Evolutionary conservation across 108 stramenopile species (phyloP), one percentile per base, ranked within the genome.

Genomic region (Mediolabrus comicus): DNA sequence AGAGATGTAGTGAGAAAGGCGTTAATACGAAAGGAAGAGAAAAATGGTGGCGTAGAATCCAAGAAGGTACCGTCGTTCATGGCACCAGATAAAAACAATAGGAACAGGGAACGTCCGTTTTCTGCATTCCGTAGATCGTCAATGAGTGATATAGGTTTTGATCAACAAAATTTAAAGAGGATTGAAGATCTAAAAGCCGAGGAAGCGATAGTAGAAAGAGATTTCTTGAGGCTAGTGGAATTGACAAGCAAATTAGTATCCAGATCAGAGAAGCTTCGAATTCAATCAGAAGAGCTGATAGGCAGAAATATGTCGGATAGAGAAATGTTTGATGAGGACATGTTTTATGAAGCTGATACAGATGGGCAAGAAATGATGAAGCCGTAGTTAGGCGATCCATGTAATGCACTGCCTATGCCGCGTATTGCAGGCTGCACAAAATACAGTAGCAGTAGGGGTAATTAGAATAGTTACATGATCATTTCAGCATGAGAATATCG

Each of bases 401-500:
- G n/a, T n/a, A n/a, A n/a, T n/a, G n/a, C n/a, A n/a, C n/a, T n/a
- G n/a, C n/a, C n/a, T n/a, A n/a, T n/a, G n/a, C n/a, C n/a, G n/a
- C n/a, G n/a, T n/a, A n/a, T n/a, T n/a, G n/a, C n/a, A n/a, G n/a
- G n/a, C n/a, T n/a, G n/a, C n/a, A n/a, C n/a, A n/a, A n/a, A n/a
- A n/a, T n/a, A n/a, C n/a, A n/a, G n/a, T n/a, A n/a, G n/a, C n/a
- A 56, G n/a, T 19, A 29, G 28, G 7, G 27, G 16, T 32, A 16
- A 57, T 9, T 17, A 61, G 26, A 62, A 62, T 12, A 6, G 12
- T 24, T 33, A n/a, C 33, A 3, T 31, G 62, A 51, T 77, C 67
- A 91, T 71, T 77, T 75, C 53, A 95, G 67, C 38, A 65, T 53
- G 30, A 79, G 46, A 14, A 95, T 85, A 64, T 92, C 83, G 30